Conservation (phyloP, 2,329 filamentous ascomycete genomes). For the Cladophialophora psammophila region DNA sequence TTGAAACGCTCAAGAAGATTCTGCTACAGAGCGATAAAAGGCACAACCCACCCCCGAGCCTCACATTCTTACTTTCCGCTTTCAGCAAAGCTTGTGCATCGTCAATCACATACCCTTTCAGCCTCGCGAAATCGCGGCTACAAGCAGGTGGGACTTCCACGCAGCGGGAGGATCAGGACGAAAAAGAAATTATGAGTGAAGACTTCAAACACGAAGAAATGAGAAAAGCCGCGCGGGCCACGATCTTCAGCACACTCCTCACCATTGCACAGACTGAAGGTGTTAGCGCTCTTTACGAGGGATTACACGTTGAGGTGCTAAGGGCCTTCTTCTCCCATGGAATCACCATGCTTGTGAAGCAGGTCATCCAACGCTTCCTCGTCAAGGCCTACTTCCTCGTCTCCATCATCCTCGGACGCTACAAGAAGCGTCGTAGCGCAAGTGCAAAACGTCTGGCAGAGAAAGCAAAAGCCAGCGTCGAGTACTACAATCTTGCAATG, state of each 20-base stretch:
- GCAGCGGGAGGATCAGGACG: conserved; percentile 51
- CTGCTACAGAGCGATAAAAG: conserved; percentile 63
- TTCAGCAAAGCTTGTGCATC: conserved; percentile 80
- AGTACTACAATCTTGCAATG: conserved; percentile 51
- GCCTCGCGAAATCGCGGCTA: conserved; percentile 80
- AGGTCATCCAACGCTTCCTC: conserved; percentile 74
- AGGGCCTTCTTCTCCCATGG: conserved; percentile 88
- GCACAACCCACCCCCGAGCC: conserved; percentile 59
- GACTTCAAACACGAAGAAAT: conserved; percentile 45
- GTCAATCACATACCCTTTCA: conserved; percentile 82
- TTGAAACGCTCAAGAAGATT: conserved; percentile 71
- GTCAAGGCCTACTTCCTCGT: conserved; percentile 74
- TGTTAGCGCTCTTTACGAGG: conserved; percentile 73
- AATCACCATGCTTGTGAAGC: conserved; percentile 86
- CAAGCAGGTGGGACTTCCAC: conserved; percentile 59
- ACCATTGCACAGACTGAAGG: conserved; percentile 70
- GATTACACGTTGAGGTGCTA: conserved; percentile 76
- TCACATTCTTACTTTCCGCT: conserved; percentile 74
- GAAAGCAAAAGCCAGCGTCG: conserved; percentile 47
- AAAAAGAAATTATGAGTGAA: conserved; percentile 38
- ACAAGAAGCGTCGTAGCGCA: conserved; percentile 46
- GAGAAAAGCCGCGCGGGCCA: conserved; percentile 50
- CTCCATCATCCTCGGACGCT: conserved; percentile 54
- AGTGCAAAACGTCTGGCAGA: conserved; percentile 50
- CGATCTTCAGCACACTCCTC: conserved; percentile 70